Evolutionary conservation across 2,329 filamentous ascomycete genomes (phyloP).

Genomic region (Pseudogymnoascus sp.): DNA sequence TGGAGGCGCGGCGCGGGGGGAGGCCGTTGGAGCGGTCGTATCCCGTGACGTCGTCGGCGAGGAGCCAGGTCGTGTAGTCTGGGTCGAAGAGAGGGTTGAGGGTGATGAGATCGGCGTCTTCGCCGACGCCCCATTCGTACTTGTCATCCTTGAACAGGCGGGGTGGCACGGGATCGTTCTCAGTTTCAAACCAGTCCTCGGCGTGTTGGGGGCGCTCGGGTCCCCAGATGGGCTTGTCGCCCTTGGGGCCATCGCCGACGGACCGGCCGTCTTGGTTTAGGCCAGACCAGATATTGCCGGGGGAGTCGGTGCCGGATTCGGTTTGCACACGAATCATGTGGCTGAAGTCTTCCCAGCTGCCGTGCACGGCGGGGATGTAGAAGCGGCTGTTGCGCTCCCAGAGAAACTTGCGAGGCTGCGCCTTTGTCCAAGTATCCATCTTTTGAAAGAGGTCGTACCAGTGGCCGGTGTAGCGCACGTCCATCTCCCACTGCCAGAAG

Average conservation of each 20-base stretch:
- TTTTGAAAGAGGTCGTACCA: slow-evolving; percentile 69
- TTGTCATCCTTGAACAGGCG: slow-evolving; percentile 68
- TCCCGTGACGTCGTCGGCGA: slow-evolving; percentile 75
- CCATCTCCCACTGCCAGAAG: slow-evolving; percentile 96
- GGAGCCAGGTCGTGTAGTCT: slow-evolving; percentile 74
- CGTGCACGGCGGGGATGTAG: slow-evolving; percentile 69
- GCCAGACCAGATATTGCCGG: slow-evolving; percentile 60
- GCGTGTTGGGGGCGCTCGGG: slow-evolving; percentile 61
- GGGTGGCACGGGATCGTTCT: slow-evolving; percentile 66
- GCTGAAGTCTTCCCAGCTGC: slow-evolving; percentile 71
- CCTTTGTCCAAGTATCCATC: slow-evolving; percentile 58
- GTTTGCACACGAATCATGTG: slow-evolving; percentile 69
- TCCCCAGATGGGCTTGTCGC: slow-evolving; percentile 71
- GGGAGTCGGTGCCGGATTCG: slow-evolving; percentile 56
- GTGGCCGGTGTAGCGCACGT: slow-evolving; percentile 82
- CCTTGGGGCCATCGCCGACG: slow-evolving; percentile 27
- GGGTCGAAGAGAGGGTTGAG: slow-evolving; percentile 91
- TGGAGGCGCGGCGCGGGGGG: slow-evolving; percentile 69
- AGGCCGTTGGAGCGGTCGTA: slow-evolving; percentile 60
- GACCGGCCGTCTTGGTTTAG: slow-evolving; percentile 30
- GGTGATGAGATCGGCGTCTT: slow-evolving; percentile 86
- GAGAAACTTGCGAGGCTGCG: slow-evolving; percentile 69
- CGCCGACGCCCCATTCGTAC: slow-evolving; percentile 78
- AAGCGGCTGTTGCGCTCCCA: slow-evolving; percentile 76
- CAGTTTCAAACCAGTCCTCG: slow-evolving; percentile 63